Evolutionary conservation across 805 yeast species (phyloP).

Genomic region (Lipomyces spencermartinsiae): DNA sequence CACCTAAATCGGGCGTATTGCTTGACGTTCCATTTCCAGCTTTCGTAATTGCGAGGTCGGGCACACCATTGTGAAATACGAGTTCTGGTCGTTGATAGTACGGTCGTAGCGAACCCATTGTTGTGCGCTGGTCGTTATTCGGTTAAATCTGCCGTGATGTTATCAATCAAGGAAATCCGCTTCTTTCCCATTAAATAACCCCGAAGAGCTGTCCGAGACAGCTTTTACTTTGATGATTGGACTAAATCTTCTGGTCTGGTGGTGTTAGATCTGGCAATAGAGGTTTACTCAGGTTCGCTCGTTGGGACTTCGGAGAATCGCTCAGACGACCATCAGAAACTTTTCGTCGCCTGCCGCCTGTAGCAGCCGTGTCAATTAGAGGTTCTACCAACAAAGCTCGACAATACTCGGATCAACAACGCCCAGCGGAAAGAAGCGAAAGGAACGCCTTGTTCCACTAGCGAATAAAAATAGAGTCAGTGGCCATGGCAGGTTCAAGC

Average conservation of each 20-base stretch:
- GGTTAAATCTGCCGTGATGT: not conserved
- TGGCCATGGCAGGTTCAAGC: not conserved
- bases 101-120: conserved; percentile 25
- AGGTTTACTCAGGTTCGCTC: not conserved
- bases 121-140: not conserved
- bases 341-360: not conserved
- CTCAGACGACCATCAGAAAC: not conserved
- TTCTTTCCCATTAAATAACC: not conserved
- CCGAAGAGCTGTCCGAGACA: not conserved
- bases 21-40: conserved; percentile 6
- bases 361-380: not conserved
- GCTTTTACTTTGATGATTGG: not conserved
- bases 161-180: not conserved
- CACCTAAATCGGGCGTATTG: not conserved
- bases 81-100: conserved; percentile 37
- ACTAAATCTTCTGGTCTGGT: too few species aligned
- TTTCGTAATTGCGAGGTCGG: conserved; percentile 25
- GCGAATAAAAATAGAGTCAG: not conserved
- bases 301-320: not conserved
- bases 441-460: conserved; percentile 1
- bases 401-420: not conserved
- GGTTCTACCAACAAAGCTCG: not conserved
- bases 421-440: conserved; percentile 19
- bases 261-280: not conserved
- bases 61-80: conserved; percentile 33